A percentile compares a stretch with the other conserved stretches of the same genome.
phyloP scores from a whole-genome alignment of 1,284 basidiomycete genomes.

The Ganoderma sinense region DNA sequence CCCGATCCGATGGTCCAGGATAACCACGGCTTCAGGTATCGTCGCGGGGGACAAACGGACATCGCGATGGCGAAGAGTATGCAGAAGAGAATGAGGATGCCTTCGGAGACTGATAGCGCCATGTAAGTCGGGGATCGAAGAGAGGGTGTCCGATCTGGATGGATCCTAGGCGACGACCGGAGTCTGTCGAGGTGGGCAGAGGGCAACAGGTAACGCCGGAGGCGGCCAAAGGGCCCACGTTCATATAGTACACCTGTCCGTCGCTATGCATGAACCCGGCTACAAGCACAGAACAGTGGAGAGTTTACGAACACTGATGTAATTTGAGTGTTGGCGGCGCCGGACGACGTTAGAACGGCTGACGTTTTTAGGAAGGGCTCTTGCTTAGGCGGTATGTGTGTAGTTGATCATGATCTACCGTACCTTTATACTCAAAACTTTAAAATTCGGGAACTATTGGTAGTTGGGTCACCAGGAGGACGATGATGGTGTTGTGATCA shows the following conservation, averaged over 20 bases:
- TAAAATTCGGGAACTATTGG: background rate
- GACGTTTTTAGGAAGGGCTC: background rate
- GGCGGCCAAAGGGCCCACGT: background rate
- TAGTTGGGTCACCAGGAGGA: background rate
- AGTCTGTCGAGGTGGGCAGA: background rate
- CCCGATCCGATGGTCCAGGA: no score
- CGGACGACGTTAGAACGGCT: background rate
- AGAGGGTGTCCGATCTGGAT: background rate
- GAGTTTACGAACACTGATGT: background rate
- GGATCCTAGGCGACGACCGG: background rate
- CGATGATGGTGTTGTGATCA: background rate
- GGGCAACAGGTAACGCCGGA: background rate
- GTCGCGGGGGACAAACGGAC: background rate
- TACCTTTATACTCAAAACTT: background rate
- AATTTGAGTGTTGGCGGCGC: background rate
- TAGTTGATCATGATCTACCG: background rate
- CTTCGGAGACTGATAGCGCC: background rate
- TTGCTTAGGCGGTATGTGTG: background rate
- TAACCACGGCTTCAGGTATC: background rate
- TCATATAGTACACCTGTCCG: background rate
- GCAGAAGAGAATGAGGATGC: background rate
- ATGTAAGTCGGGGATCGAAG: background rate
- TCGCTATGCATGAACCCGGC: no score
- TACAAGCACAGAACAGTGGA: background rate
- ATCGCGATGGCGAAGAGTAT: background rate